Evolutionary conservation across 176 grass and related monocot genomes (phyloP).

Genomic region (Puya raimondii): DNA sequence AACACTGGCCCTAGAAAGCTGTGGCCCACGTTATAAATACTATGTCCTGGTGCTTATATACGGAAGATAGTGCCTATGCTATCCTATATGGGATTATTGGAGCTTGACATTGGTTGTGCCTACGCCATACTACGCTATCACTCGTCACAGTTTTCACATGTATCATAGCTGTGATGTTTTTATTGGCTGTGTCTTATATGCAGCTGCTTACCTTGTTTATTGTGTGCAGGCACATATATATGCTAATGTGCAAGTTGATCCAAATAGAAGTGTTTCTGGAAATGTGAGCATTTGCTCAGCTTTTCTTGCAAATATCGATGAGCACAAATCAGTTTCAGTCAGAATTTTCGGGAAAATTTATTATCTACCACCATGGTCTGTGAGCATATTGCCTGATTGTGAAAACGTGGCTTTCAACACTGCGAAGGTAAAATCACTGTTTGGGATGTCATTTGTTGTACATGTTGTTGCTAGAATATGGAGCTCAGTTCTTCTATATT

Average conservation of each 20-base stretch:
- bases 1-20: too few species aligned
- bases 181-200: background rate
- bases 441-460: background rate
- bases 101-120: too few species aligned
- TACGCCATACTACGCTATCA: background rate
- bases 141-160: background rate
- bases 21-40: too few species aligned
- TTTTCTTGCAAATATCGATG: constrained; percentile 96
- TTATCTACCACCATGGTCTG: constrained; percentile 85
- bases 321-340: constrained; percentile 66
- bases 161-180: background rate
- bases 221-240: constrained; percentile 89
- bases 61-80: too few species aligned
- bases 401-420: constrained; percentile 83
- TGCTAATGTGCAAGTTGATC: constrained; percentile 41
- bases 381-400: constrained; percentile 93
- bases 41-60: too few species aligned
- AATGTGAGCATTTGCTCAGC: constrained; percentile 71
- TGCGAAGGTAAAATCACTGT: constrained; percentile 46
- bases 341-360: constrained; percentile 71
- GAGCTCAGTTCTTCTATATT: too few species aligned
- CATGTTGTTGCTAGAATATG: background rate
- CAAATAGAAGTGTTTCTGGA: constrained; percentile 44
- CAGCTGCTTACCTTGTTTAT: constrained; percentile 12
- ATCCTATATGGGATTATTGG: too few species aligned